These are phyloP conservation scores for Brassica balearica DNA, from an alignment of 441 rosid genomes.

Conservation along the genomic window DNA sequence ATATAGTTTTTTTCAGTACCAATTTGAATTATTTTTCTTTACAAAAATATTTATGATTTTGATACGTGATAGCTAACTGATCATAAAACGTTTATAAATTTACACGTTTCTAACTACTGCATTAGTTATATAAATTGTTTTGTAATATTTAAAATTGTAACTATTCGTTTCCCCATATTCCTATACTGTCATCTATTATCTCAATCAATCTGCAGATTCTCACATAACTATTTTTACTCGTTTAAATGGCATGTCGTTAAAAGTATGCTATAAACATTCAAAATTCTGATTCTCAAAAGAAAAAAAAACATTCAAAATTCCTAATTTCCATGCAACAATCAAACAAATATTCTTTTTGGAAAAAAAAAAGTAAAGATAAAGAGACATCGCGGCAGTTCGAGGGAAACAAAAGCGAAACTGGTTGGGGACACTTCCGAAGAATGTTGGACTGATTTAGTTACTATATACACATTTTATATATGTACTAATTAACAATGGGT, in stretches of 20 bases:
- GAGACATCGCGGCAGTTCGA: constrained; percentile 50
- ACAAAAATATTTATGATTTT: too few relatives aligned
- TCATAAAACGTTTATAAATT: too few relatives aligned
- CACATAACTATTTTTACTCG: background rate
- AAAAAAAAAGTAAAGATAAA: constrained; percentile 21
- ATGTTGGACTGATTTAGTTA: constrained; percentile 41
- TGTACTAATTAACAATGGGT: background rate
- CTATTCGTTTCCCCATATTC: background rate
- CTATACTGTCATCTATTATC: background rate
- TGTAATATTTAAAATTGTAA: background rate
- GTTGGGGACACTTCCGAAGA: constrained; percentile 45
- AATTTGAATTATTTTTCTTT: too few relatives aligned
- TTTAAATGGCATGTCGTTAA: constrained; percentile 9
- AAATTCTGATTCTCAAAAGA: constrained; percentile 7
- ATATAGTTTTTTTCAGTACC: too few relatives aligned
- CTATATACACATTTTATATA: background rate
- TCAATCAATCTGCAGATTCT: background rate
- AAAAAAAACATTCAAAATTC: constrained; percentile 10
- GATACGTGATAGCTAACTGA: too few relatives aligned
- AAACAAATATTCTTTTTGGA: constrained; percentile 3
- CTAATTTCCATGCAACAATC: constrained; percentile 36
- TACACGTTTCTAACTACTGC: constrained; percentile 26
- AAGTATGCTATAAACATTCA: background rate
- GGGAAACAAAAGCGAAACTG: constrained; percentile 43
- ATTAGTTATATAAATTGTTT: background rate